Conservation (phyloP, 2,329 filamentous ascomycete genomes). For the Penicillium vulpinum region DNA sequence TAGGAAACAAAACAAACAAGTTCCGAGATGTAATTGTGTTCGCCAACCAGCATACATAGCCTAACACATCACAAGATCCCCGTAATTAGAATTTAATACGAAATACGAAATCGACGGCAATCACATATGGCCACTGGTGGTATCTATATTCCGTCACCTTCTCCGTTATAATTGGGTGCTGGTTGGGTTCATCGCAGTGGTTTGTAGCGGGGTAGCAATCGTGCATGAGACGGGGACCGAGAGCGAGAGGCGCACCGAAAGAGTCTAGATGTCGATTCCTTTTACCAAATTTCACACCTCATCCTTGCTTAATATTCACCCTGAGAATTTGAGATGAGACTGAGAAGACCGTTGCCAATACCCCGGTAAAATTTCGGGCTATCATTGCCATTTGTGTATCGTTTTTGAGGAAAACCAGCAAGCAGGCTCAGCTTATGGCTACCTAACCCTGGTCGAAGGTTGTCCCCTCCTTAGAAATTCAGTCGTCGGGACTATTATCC, state of each 20-base stretch:
- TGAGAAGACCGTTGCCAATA: conserved; percentile 14
- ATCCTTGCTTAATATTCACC: not conserved
- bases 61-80: not conserved
- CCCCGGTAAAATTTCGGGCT: not conserved
- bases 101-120: no score
- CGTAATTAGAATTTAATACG: not conserved
- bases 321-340: conserved; percentile 2
- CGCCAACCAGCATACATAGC: not conserved
- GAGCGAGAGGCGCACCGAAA: conserved; percentile 10
- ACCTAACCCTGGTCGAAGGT: no score
- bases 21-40: not conserved
- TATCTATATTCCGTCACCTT: not conserved
- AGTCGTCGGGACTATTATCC: no score
- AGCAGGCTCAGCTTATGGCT: conserved; percentile 12
- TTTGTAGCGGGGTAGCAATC: conserved; percentile 15
- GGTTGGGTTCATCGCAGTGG: not conserved
- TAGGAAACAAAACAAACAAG: not conserved
- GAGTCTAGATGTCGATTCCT: conserved; percentile 20
- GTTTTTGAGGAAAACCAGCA: conserved; percentile 5
- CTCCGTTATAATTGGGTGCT: not conserved
- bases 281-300: conserved; percentile 7
- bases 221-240: not conserved
- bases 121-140: no score
- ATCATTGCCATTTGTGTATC: conserved; percentile 3
- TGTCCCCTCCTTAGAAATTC: no score